Evolutionary conservation across 805 yeast species (phyloP), one percentile per base, ranked within the genome.

Genomic region (Saccharomycopsis fermentans): DNA sequence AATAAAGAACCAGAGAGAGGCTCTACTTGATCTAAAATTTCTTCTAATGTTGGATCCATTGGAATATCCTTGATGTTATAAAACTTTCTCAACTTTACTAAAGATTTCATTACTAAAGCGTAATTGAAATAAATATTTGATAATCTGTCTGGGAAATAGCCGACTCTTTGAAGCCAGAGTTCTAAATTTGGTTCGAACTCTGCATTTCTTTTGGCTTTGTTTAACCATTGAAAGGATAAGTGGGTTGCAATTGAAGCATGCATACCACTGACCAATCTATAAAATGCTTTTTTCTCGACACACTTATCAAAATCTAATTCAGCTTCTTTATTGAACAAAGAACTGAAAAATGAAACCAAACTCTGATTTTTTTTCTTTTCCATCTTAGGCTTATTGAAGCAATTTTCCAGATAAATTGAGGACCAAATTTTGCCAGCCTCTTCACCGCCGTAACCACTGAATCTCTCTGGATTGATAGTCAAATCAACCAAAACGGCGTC

Each of bases 241-340:
- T 94, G 99, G 1, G 96, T 90, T 6, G 96, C 92, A 62, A 94
- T 90, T 1, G 96, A 88, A 1, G 97, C 90, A 69, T 94, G 99
- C 86, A 94, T 81, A 1, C 99, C 99, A 29, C 94, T 85, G 24
- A 94, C 78, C 56, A 94, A 73, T 64, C 94, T 81, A 72, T 86
- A 94, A 66, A 94, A 94, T 43, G 91, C 82, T 63, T 89, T 83
- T 73, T 92, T 92, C 66, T 95, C 98, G 51, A 85, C 73, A 69
- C 96, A 91, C 62, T 79, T 81, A 19, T 78, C 82, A 32, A 71
- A 77, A 64, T 70, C 76, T 11, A 43, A 43, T 43, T 43, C 50
- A 43, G 26, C 50, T 12, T 43, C 50, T 43, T 43, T 43, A 14
- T 43, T 43, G 6, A 43, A 43, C 26, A 43, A 43, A 71, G 65